Conservation (phyloP, 768 basidiomycete genomes). For the Steccherinum ochraceum region DNA sequence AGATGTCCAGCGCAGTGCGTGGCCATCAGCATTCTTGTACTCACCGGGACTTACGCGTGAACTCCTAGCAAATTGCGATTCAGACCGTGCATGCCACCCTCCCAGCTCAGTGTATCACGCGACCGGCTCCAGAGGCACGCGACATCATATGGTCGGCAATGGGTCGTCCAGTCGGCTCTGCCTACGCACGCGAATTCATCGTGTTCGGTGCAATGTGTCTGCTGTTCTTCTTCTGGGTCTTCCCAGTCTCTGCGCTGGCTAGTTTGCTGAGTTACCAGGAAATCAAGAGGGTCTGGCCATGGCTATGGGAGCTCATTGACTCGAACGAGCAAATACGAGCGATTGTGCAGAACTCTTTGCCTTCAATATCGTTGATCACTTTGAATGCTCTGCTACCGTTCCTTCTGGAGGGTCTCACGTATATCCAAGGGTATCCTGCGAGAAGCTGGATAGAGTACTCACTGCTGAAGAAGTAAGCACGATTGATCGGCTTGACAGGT, state of each 20-base stretch:
- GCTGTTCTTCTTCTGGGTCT: conserved; percentile 86
- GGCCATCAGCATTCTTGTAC: neutral
- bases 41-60: too few relatives aligned
- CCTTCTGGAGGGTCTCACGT: conserved; percentile 88
- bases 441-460: conserved; percentile 93
- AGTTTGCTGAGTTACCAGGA: conserved; percentile 87
- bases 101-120: conserved; percentile 61
- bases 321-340: conserved; percentile 73
- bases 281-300: conserved; percentile 85
- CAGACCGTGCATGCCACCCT: conserved; percentile 75
- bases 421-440: conserved; percentile 86
- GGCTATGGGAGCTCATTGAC: conserved; percentile 83
- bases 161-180: conserved; percentile 50
- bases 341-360: conserved; percentile 91
- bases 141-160: conserved; percentile 96
- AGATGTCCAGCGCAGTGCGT: conserved; percentile 86
- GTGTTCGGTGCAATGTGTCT: conserved; percentile 64
- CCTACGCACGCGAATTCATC: conserved; percentile 62
- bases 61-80: conserved; percentile 71
- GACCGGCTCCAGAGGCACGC: conserved; percentile 85
- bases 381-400: conserved; percentile 89
- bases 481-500: neutral
- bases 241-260: conserved; percentile 86
- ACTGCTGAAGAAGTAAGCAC: conserved; percentile 77
- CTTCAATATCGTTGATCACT: conserved; percentile 83